phyloP scores from a whole-genome alignment of 2,329 filamentous ascomycete species.

The Elsinoe arachidis region DNA sequence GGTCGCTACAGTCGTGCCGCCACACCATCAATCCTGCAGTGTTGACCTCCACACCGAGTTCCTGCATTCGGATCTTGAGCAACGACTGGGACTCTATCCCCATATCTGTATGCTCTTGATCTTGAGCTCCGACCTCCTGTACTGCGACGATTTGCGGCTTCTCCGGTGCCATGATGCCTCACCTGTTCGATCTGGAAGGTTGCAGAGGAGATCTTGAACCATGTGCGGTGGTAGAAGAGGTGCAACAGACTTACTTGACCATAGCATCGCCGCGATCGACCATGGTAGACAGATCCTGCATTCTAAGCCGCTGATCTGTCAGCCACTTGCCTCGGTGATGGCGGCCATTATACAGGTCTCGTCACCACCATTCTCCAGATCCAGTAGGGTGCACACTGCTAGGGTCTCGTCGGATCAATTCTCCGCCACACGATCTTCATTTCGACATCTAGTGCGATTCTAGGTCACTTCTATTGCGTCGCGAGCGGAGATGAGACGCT shows the following conservation, averaged over 20 bases:
- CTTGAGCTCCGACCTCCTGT: neutral
- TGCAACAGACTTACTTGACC: neutral
- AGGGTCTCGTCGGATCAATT: neutral
- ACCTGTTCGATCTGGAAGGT: no score
- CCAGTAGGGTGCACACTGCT: neutral
- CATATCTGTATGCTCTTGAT: neutral
- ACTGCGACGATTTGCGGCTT: neutral
- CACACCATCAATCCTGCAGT: neutral
- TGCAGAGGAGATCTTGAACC: neutral
- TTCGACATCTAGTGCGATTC: neutral
- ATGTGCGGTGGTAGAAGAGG: neutral
- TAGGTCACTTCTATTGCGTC: neutral
- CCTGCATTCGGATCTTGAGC: neutral
- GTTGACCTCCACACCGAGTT: neutral
- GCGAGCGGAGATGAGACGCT: neutral
- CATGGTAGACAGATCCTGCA: neutral
- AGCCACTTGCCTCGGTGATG: neutral
- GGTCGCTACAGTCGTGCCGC: neutral
- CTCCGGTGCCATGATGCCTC: neutral
- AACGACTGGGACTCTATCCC: neutral
- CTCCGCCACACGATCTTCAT: neutral
- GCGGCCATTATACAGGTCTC: neutral
- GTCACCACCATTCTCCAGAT: neutral
- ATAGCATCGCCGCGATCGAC: neutral
- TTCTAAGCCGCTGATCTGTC: neutral